Conservation (phyloP, 305 asterid species). For the Lippia alba region DNA sequence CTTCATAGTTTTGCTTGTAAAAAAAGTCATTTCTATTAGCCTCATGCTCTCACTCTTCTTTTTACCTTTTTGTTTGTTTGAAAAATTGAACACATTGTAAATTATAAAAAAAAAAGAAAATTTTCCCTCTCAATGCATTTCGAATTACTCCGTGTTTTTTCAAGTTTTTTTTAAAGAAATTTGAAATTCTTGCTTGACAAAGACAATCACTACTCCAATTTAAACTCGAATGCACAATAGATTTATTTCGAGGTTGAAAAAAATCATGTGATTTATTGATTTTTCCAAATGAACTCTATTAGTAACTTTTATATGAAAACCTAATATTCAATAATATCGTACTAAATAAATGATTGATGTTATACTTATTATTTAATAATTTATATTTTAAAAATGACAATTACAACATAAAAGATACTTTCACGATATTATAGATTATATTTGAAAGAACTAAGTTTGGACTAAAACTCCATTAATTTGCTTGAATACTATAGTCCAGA, state of each 20-base stretch:
- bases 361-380: no score
- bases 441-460: not conserved
- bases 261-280: no score
- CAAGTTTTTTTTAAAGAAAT: not conserved
- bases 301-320: no score
- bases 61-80: not conserved
- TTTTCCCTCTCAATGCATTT: slow-evolving; percentile 16
- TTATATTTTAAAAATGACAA: no score
- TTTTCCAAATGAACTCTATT: no score
- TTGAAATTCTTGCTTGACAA: not conserved
- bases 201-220: no score
- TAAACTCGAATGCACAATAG: no score
- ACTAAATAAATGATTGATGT: no score
- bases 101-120: not conserved
- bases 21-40: not conserved
- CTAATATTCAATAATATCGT: no score
- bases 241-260: no score
- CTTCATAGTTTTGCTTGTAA: slow-evolving; percentile 8
- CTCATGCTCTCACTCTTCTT: not conserved
- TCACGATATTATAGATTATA: not conserved
- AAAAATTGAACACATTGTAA: slow-evolving; percentile 10
- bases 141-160: not conserved
- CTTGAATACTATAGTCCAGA: no score
- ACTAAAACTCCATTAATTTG: not conserved
- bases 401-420: no score